Base-by-base conservation (phyloP, 2,329 filamentous ascomycete genomes). In the Sporothrix dimorphospora region DNA sequence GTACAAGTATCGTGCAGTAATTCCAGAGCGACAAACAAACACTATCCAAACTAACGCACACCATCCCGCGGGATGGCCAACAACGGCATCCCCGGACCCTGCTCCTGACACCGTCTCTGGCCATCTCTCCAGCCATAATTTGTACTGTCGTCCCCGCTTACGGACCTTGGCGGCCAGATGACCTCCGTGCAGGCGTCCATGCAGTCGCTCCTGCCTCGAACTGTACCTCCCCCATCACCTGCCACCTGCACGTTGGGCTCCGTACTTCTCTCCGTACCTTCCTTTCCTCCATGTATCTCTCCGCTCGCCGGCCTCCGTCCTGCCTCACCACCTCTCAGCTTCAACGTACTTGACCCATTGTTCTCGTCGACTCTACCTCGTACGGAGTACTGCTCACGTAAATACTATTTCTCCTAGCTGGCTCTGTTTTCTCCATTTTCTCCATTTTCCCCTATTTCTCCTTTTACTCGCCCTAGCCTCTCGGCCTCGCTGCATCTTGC, bases 401-500 rank as follows among this genome's bases (percentile, higher is more conserved):
- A 38, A n/a, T 38, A 45, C 3, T 47, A 47, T 27, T 67, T 14
- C 38, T 47, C 67, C 51, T 34, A 16, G 38, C 45, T 61, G 21
- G 45, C 30, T 38, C 24, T 59, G 1, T 69, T n/a, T 38, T 16
- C 14, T 55, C 12, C 4, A 16, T 6, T 55, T 21, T 34, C 24
- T 6, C 27, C 5, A 2, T 63, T 24, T 19, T 61, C 27, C 19
- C 40, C 53, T 47, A 9, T 61, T 49, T 21, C 40, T n/a, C 47
- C 16, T 66, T 55, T 59, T 53, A 30, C 14, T 42, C 14, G 16
- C 45, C 19, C 42, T 38, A 40, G 61, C 21, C 57, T 27, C 19
- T 71, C 57, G 55, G 45, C 30, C 47, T 71, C 69, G 69, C 57
- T 71, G 45, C 30, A 49, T 65, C 57, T 65, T n/a, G n/a, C 57